A percentile compares a stretch with the other conserved stretches of the same genome.
Conservation (phyloP, 176 grass and related monocot species). For the Juncus effusus region DNA sequence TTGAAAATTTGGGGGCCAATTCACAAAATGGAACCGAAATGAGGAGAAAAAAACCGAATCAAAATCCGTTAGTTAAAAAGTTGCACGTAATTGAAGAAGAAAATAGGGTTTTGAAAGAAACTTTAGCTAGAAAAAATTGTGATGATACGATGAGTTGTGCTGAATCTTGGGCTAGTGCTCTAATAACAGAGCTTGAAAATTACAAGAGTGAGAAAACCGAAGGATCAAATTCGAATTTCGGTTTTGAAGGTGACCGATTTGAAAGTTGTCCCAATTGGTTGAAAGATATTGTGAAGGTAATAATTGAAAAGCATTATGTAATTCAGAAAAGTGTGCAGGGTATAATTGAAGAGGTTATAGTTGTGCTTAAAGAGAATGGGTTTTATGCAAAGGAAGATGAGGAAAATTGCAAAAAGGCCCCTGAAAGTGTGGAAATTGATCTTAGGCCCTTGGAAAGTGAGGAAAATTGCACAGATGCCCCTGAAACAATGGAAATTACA, state of each 20-base stretch:
- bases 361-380: slow-evolving; percentile 30
- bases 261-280: slow-evolving; percentile 45
- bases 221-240: slow-evolving; percentile 10
- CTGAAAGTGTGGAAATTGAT: slow-evolving; percentile 12
- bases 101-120: slow-evolving; percentile 66
- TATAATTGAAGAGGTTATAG: slow-evolving; percentile 50
- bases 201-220: slow-evolving; percentile 47
- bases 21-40: slow-evolving; percentile 20
- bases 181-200: slow-evolving; percentile 66
- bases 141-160: slow-evolving; percentile 42
- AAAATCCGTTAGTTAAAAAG: slow-evolving; percentile 32
- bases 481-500: slow-evolving; percentile 19
- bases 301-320: slow-evolving; percentile 54
- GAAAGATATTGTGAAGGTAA: slow-evolving; percentile 46
- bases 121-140: slow-evolving; percentile 48
- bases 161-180: slow-evolving; percentile 62
- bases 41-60: slow-evolving; percentile 26
- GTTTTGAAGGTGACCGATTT: slow-evolving; percentile 12
- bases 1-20: slow-evolving; percentile 31
- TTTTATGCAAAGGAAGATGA: slow-evolving; percentile 12
- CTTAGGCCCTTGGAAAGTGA: background rate
- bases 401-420: background rate
- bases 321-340: slow-evolving; percentile 35
- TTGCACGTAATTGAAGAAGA: slow-evolving; percentile 66
- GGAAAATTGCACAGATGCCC: slow-evolving; percentile 1